Evolutionary conservation across 2,329 filamentous ascomycete species (phyloP), one percentile per base, ranked within the genome.

Genomic region (Diplodia sapinea): DNA sequence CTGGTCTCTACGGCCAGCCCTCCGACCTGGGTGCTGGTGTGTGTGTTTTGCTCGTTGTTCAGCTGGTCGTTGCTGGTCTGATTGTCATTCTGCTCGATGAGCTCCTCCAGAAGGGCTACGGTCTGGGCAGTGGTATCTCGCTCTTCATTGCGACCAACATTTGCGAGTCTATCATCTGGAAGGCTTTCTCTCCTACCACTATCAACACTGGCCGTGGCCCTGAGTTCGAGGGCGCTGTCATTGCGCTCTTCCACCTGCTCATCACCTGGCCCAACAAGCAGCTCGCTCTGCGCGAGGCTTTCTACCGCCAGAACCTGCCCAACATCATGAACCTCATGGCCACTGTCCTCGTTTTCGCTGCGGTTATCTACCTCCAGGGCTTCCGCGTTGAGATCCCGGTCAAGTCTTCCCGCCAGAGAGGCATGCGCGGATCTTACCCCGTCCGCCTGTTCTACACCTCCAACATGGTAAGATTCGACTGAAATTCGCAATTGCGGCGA

Each of bases 141-240:
- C 91, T 99, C 72, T 99, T 99, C 88, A 99, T 99, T 79, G 95
- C 95, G 73, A 99, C 95, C 85, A 98, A 98, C 88, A 98, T 99
- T 78, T 99, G 95, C 92, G 95, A 99, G 87, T 97, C 94, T 68
- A 99, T 99, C 82, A 91, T 99, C 85, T 99, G 95, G 95, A 97
- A 97, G 88, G 95, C 96, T 64, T 98, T 99, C 87, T 98, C 94
- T 65, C 96, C 96, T 68, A 98, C 94, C 69, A 98, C 95, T 79
- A 96, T 98, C 85, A 99, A 99, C 88, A 99, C 96, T 73, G 95
- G 95, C 74, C 93, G 95, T 87, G 95, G 95, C 70, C 96, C 96
- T 76, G 95, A 99, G 84, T 99, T 98, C 77, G 95, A 99, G 87
- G 95, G 94, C 80, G 95, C 95, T 72, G 93, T 98, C 79, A 96